Base-by-base conservation (phyloP, 768 basidiomycete genomes). In the Chalciporus chontae region DNA sequence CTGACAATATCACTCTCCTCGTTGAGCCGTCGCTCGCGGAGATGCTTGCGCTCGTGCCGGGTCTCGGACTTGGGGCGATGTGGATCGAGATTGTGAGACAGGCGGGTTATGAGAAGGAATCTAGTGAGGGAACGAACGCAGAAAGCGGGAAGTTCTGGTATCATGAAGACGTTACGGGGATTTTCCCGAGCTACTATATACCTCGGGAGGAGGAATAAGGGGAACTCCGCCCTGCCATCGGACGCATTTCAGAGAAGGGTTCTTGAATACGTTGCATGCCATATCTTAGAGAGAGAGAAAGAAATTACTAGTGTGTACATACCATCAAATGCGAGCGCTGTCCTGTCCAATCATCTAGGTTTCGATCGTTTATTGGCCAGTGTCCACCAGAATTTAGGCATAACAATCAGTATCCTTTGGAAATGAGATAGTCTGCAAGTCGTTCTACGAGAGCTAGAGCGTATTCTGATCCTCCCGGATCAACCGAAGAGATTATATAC, bases 1-100 rank as follows among this genome's bases (percentile, higher is more conserved):
- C 70, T 49, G 84, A 87, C 51, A 75, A 71, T 31, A 84, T 90
- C 60, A 75, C 72, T 14, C 69, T 87, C 9, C 72, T 86, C 18
- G 68, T 87, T 11, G 72, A 77, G 34, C 74, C 77, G 6, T 65
- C 66, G 7, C 56, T 73, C 0, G 61, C 77, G 8, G 69, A 75
- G 1, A 65, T 67, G 32, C 57, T 86, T 32, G 57, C 62, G 3
- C 58, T 62, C 0, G 63, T 54, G 5, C 67, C 73, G 5, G 83
- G 84, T 5, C 76, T 88, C 71, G 83, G 82, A 0, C 55, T 89
- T 13, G 77, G 75, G 4, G 85, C 78, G 17, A 78, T 81, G 40
- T 90, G 81, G 79, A 78, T 88, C 18, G 85, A 90, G 67, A 71
- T 88, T 11, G 79, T 68, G 24, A 74, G 79, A 26, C 62, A 65